Evolutionary conservation across 164 flowering plant species (phyloP), one percentile per base, ranked within the genome.

Genomic region (Aristolochia contorta): DNA sequence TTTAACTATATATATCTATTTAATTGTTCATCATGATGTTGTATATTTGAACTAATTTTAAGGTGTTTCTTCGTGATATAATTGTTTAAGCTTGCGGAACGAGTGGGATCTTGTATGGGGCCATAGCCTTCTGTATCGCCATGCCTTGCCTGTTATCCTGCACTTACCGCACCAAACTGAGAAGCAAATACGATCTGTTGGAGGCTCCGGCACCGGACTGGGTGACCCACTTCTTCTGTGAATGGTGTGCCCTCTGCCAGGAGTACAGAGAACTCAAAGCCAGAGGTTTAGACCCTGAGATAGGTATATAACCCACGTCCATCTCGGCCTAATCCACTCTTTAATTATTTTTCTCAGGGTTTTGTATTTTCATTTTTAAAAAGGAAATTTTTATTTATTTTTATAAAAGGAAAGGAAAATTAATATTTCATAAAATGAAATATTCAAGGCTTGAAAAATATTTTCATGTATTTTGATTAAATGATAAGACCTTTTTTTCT

Each of bases 231-330:
- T 66, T 51, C 53, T 43, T 74, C 0, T 77, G 77, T n/a, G 80
- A 77, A 33, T 55, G 56, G 43, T 76, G 78, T 45, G 82, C 82
- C n/a, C 71, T 79, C 16, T 74, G 77, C 60, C 79, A 78, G 48
- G 77, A 64, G 52, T 67, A 74, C 60, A 64, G 79, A 30, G 78
- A 77, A 21, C 82, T 78, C 46, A 47, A 56, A 12, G 64, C 64
- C 68, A 61, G 77, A 59, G 80, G 82, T 1, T 19, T 70, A 2
- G 77, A 79, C 47, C 82, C 80, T 61, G 56, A 62, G 9, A 14
- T 70, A 20, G 77, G 77, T 27, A 27, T 27, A 27, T 27, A 27
- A 2, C 30, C 5, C 30, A 27, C 30, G n/a, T n/a, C n/a, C n/a
- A n/a, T n/a, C n/a, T n/a, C n/a, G n/a, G n/a, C n/a, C n/a, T n/a